phyloP scores from a whole-genome alignment of 345 rosid genomes.

The Lepidium sativum region DNA sequence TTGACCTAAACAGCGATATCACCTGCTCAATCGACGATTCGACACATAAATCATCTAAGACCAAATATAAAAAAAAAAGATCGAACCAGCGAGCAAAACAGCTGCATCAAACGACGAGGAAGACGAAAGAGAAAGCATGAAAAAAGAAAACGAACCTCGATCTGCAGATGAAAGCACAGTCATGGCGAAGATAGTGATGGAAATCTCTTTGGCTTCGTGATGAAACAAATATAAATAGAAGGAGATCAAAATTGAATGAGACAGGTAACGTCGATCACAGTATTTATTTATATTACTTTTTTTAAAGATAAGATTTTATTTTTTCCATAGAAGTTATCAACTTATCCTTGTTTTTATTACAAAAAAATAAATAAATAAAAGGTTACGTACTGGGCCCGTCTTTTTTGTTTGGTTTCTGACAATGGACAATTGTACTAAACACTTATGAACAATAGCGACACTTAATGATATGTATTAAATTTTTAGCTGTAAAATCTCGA shows the following conservation, averaged over 20 bases:
- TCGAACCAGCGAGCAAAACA: neutral
- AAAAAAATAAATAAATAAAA: neutral
- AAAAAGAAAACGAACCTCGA: constrained; percentile 24
- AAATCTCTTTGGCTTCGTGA: neutral
- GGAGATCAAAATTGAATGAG: neutral
- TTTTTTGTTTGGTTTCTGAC: neutral
- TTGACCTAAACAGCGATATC: neutral
- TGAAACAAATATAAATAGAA: neutral
- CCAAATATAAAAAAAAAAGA: too few relatives aligned
- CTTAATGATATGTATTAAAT: neutral
- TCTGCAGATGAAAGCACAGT: constrained; percentile 14
- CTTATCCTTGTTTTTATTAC: neutral
- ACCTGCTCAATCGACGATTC: neutral
- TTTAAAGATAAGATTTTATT: neutral
- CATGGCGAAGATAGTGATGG: constrained; percentile 23
- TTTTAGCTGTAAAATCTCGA: neutral
- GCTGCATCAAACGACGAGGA: neutral
- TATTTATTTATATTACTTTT: neutral
- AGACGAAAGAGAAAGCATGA: neutral
- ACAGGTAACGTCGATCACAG: neutral
- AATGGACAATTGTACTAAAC: neutral
- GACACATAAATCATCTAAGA: neutral
- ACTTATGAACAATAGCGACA: neutral
- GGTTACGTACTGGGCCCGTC: neutral
- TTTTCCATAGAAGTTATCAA: constrained; percentile 2